phyloP scores from a whole-genome alignment of 225 moss, liverwort and hornwort species.

The Sphagnum contortum region DNA sequence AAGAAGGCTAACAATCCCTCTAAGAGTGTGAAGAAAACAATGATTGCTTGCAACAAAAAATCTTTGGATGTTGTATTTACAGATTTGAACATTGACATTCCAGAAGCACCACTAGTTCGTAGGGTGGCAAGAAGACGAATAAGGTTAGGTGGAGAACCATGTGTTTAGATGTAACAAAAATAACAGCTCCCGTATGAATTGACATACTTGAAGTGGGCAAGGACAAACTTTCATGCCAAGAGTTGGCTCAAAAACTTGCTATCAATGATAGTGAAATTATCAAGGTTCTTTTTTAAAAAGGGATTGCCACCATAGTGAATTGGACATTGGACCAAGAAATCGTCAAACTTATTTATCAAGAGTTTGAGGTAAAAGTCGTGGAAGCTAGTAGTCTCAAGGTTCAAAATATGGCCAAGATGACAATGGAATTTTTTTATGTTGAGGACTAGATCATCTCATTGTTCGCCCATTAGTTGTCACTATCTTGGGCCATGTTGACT shows the following conservation, averaged over 20 bases:
- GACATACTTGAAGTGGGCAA: constrained; percentile 86
- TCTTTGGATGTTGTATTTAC: constrained; percentile 32
- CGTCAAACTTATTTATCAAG: constrained; percentile 75
- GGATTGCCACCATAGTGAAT: constrained; percentile 83
- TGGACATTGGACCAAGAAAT: constrained; percentile 93
- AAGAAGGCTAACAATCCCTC: constrained; percentile 63
- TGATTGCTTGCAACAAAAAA: constrained; percentile 52
- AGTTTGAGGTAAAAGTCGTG: constrained; percentile 81
- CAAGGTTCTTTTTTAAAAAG: constrained; percentile 86
- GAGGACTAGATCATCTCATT: constrained; percentile 70
- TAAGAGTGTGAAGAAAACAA: constrained; percentile 74
- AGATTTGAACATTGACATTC: constrained; percentile 40
- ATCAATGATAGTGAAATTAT: constrained; percentile 97
- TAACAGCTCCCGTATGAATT: constrained; percentile 83
- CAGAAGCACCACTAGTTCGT: constrained; percentile 42
- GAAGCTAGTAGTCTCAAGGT: constrained; percentile 75
- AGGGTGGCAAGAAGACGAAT: constrained; percentile 75
- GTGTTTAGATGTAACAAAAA: constrained; percentile 69
- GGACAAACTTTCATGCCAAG: constrained; percentile 80
- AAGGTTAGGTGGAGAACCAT: constrained; percentile 90
- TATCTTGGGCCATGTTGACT: constrained; percentile 97
- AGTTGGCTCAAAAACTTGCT: constrained; percentile 78
- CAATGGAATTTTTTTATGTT: constrained; percentile 68
- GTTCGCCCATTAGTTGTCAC: constrained; percentile 77
- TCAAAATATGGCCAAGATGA: constrained; percentile 90